phyloP scores from a whole-genome alignment of 176 grass and related monocot species.

The Musa acuminata region DNA sequence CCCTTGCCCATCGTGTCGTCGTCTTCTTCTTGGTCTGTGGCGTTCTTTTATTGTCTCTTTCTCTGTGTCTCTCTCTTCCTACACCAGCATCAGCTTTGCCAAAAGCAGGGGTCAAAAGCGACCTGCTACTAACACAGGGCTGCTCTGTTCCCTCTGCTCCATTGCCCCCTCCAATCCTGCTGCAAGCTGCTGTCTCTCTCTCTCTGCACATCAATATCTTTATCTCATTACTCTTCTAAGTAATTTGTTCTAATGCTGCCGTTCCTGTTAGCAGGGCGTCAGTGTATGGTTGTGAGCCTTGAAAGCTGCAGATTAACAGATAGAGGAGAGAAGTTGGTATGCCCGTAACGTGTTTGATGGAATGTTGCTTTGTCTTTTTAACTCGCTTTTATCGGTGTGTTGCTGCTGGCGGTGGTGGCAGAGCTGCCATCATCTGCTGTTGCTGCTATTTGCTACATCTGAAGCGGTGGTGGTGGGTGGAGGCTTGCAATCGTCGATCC shows the following conservation, averaged over 20 bases:
- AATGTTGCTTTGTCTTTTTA: conserved; percentile 3
- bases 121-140: neutral
- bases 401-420: neutral
- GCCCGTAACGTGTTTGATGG: too few species aligned
- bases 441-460: neutral
- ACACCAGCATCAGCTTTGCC: neutral
- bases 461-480: neutral
- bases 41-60: neutral
- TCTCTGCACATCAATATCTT: too few species aligned
- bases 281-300: neutral
- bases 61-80: neutral
- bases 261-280: neutral
- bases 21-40: conserved; percentile 6
- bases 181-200: neutral
- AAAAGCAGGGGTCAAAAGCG: conserved; percentile 6
- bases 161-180: conserved; percentile 9
- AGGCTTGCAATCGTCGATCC: neutral
- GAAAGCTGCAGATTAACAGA: neutral
- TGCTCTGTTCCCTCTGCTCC: conserved; percentile 1
- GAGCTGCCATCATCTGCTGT: too few species aligned
- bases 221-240: too few species aligned
- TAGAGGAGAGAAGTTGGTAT: neutral
- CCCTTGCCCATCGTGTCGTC: neutral
- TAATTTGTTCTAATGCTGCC: neutral
- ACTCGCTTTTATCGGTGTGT: conserved; percentile 50